Conservation (phyloP, 306 rosid genomes). For the Ammopiptanthus mongolicus region DNA sequence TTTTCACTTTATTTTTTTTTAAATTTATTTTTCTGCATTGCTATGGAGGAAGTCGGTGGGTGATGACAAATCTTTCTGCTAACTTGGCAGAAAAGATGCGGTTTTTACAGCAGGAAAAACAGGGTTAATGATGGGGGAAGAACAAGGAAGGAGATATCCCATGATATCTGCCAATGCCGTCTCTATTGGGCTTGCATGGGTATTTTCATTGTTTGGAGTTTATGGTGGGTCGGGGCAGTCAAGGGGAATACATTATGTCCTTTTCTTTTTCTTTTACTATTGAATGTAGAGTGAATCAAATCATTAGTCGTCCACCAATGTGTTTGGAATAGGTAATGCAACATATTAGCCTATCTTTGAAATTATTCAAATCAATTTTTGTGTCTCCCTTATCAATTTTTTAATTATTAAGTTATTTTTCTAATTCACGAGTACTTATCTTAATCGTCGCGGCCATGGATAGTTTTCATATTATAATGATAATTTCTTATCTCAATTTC, state of each 20-base stretch:
- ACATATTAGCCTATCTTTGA: conserved; percentile 28
- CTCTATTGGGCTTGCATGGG: conserved; percentile 24
- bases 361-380: conserved; percentile 21
- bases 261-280: conserved; percentile 24
- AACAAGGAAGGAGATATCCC: conserved; percentile 30
- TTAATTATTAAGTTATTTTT: neutral
- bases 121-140: conserved; percentile 23
- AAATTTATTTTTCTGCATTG: conserved; percentile 49
- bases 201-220: conserved; percentile 35
- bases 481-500: neutral
- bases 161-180: conserved; percentile 29
- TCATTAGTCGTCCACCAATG: conserved; percentile 33
- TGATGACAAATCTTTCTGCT: conserved; percentile 62
- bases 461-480: neutral
- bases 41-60: conserved; percentile 50
- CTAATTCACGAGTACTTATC: neutral
- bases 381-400: neutral
- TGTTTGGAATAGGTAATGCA: conserved; percentile 40
- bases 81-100: conserved; percentile 61
- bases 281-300: conserved; percentile 44
- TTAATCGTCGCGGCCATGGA: neutral
- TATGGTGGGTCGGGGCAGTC: conserved; percentile 29
- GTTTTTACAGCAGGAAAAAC: conserved; percentile 23
- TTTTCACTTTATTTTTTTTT: conserved; percentile 19
- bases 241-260: conserved; percentile 39